Base-by-base conservation (phyloP, 495 filamentous ascomycete species). In the Hyaloscypha finlandica region DNA sequence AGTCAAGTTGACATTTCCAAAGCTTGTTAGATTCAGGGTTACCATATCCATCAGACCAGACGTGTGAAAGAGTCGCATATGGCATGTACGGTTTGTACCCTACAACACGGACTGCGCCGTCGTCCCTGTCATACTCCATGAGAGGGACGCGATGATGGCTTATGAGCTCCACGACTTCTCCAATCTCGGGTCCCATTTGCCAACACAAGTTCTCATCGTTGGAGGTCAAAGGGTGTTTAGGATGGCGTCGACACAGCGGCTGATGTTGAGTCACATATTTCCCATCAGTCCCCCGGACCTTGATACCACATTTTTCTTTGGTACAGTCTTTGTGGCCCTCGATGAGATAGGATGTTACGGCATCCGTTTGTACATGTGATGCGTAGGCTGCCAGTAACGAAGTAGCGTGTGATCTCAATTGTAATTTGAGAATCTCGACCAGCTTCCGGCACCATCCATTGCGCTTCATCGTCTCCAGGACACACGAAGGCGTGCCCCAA, bases 31-130 rank as follows among this genome's bases (percentile, higher is more conserved):
- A 9, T 11, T 58, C 25, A 11, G 33, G 31, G 19, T 65, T 65
- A 2, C 63, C 63, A 5, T 29, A 59, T 0, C 63, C 63, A 31
- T 65, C 63, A 16, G 63, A 58, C 63, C 63, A 65, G 20, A 65
- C 63, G 39, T 65, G 63, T 5, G 53, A 58, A 20, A 65, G 11
- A 14, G 53, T 65, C 2, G 33, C 63, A 29, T 29, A 65, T 25
- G 53, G 19, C 9, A n/a, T 56, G 16, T 48, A 48, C 16, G 42
- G 42, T 48, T 48, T 12, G 42, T 48, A 19, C 3, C 16, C 42
- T 4, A 48, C 42, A 12, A 48, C 42, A 48, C 16, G 8, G 16
- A 48, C 42, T 19, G 9, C 16, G 11, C 42, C 42, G 9, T 19
- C 16, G 8, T 25, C 6, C 25, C 22, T 32, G 8, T 56, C 9